Evolutionary conservation across 495 filamentous ascomycete genomes (phyloP), one percentile per base, ranked within the genome.

Genomic region (Polyplosphaeria fusca): DNA sequence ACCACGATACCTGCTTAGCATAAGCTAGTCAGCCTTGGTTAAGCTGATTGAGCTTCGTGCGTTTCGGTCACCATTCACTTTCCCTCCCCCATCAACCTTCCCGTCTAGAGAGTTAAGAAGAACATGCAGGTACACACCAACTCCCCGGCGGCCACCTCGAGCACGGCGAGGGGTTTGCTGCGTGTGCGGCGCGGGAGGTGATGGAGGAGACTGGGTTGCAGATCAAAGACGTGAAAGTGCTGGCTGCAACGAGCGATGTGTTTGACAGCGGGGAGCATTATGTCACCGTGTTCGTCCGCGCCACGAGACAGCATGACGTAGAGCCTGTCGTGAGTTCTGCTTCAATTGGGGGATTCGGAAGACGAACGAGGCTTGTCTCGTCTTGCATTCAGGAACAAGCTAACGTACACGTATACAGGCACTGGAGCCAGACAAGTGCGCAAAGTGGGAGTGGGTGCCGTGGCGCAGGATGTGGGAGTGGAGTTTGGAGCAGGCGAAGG

Each of bases 111-210:
- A n/a, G n/a, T n/a, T n/a, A n/a, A n/a, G n/a, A n/a, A n/a, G n/a
- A 37, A 48, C n/a, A 35, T 35, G 7, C 30, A 71, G 85, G 81
- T 1, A 80, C 80, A 5, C 83, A 74, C 74, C 80, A 80, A 24
- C 74, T 85, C 14, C 84, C 86, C 3, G 86, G 86, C 40, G 86
- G 86, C 3, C 85, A 89, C 47, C 78, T 88, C 19, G 84, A 89
- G 37, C 75, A 78, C 52, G 80, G 81, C 39, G 86, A 89, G 62
- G 69, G 71, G 1, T 75, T 77, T 41, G 74, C 80, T 37, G 68
- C 56, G 0, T 86, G 83, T 62, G 84, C 84, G 0, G 75, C 67
- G 44, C 78, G 86, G n/a, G 86, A 88, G 64, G 71, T 80, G 0
- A 68, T 81, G 7, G 85, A 89, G 65, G 86, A 89, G 66, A 86